Percentiles rank a stretch among this genome's conserved stretches.
phyloP scores from a whole-genome alignment of 148 eudicot genomes.

The Amaranthus hypochondriacus region DNA sequence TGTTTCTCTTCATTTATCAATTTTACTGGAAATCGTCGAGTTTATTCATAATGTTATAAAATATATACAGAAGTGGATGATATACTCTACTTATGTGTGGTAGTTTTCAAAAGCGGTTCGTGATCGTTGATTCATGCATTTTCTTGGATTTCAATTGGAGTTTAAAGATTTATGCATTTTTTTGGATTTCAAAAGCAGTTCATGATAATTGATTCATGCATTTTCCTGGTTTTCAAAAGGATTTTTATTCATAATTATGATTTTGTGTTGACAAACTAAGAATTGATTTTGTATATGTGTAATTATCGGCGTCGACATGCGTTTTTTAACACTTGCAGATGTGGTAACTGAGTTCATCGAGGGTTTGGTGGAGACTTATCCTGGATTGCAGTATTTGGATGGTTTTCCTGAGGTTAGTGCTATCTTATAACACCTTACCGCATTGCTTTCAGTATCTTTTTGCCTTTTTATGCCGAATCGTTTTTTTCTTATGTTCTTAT shows the following conservation, averaged over 20 bases:
- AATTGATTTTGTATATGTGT: neutral
- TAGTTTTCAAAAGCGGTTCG: neutral
- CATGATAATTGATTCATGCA: too few relatives aligned
- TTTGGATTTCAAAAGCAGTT: too few relatives aligned
- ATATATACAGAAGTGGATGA: too few relatives aligned
- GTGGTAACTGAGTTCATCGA: slow-evolving; percentile 95
- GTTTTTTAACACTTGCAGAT: slow-evolving; percentile 37
- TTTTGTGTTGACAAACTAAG: neutral
- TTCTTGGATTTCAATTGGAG: too few relatives aligned
- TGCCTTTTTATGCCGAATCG: neutral
- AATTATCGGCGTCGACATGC: neutral
- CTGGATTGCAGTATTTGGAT: slow-evolving; percentile 92
- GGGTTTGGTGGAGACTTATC: slow-evolving; percentile 91
- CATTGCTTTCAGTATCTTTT: neutral
- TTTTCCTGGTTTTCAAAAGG: too few relatives aligned
- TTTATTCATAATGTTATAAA: neutral
- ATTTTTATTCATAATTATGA: neutral
- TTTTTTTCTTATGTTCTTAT: slow-evolving; percentile 8
- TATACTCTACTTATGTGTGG: neutral
- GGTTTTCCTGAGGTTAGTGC: slow-evolving; percentile 84
- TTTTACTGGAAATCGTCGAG: neutral
- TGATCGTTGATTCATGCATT: too few relatives aligned
- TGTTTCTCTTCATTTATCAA: neutral
- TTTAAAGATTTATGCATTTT: too few relatives aligned
- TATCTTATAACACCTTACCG: neutral